Evolutionary conservation across 1,284 basidiomycete species (phyloP), one percentile per base, ranked within the genome.

Genomic region (Cryptococcus depauperatus): DNA sequence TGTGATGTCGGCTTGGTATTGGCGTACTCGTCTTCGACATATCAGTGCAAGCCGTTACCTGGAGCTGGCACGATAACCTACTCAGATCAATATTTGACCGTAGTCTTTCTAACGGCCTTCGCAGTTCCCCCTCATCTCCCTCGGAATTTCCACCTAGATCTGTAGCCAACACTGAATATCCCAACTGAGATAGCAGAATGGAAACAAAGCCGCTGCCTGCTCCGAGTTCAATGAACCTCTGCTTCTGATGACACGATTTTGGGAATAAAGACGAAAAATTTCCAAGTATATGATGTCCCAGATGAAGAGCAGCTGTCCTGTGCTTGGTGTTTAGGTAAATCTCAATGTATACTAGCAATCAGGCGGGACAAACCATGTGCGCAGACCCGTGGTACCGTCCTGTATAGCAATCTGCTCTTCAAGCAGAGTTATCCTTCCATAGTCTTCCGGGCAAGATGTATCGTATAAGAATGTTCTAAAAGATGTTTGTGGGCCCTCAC

Each of bases 381-480:
- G 48, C 43, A 73, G 44, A 11, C 71, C 71, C 0, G 71, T 73
- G 25, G 69, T 68, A 19, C 71, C 71, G 4, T 60, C 62, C 48
- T 70, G 68, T 18, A 73, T 64, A 1, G 64, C 68, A 5, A 66
- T 64, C 41, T 69, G 70, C 30, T 71, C 70, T 46, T 73, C 71
- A 10, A 64, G 47, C n/a, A 73, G 53, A 1, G 64, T 68, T 14
- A 73, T 57, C 3, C 45, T 35, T 9, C 48, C 41, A 32, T 66
- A 56, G 14, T 29, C 11, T 21, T 10, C 9, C 11, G 26, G 10
- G 25, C 0, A 10, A 27, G 46, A 46, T 6, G 30, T 22, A 27
- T 58, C 47, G 50, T 69, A 73, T 23, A 71, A 58, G 52, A 71
- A 72, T 1, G 70, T 70, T 50, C 71, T 62, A 55, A 58, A 66